Conservation (phyloP, 2,329 filamentous ascomycete species). For the Claviceps cyperi region DNA sequence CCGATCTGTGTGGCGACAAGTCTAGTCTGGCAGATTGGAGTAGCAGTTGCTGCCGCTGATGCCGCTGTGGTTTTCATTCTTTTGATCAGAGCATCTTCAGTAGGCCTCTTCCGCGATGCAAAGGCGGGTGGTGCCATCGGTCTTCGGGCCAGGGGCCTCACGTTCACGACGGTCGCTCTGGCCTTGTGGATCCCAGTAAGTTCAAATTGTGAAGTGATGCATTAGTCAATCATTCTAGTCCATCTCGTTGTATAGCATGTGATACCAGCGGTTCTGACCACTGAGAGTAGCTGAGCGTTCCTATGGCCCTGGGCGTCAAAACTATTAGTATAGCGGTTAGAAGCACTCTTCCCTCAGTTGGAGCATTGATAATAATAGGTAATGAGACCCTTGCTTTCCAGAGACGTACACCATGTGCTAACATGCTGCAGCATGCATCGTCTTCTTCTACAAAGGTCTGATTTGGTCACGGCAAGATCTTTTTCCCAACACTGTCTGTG, state of each 20-base stretch:
- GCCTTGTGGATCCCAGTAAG: slow-evolving; percentile 40
- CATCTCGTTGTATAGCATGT: too few relatives aligned
- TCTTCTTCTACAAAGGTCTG: slow-evolving; percentile 15
- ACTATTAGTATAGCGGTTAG: slow-evolving; percentile 27
- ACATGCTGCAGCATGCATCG: slow-evolving; percentile 1
- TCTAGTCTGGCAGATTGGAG: slow-evolving; percentile 28
- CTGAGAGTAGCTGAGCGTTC: slow-evolving; percentile 30
- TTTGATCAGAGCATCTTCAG: slow-evolving; percentile 25
- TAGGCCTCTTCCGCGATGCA: slow-evolving; percentile 19
- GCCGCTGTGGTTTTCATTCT: slow-evolving; percentile 29
- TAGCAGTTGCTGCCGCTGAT: slow-evolving; percentile 31
- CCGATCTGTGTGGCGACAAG: slow-evolving; percentile 37
- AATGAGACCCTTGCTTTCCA: slow-evolving; percentile 6
- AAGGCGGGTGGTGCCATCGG: slow-evolving; percentile 13
- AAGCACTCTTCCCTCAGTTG: slow-evolving; percentile 36
- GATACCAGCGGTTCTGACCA: not conserved
- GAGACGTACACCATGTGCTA: slow-evolving; percentile 11
- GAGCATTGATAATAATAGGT: slow-evolving; percentile 36
- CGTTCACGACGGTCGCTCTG: slow-evolving; percentile 28
- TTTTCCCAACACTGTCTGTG: not conserved
- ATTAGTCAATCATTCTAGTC: not conserved
- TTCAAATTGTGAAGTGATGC: slow-evolving; percentile 7
- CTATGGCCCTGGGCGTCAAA: slow-evolving; percentile 33
- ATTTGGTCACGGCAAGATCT: slow-evolving; percentile 5
- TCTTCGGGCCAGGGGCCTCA: slow-evolving; percentile 25